Base-by-base conservation (phyloP, 345 rosid genomes). In the Salix dunnii region DNA sequence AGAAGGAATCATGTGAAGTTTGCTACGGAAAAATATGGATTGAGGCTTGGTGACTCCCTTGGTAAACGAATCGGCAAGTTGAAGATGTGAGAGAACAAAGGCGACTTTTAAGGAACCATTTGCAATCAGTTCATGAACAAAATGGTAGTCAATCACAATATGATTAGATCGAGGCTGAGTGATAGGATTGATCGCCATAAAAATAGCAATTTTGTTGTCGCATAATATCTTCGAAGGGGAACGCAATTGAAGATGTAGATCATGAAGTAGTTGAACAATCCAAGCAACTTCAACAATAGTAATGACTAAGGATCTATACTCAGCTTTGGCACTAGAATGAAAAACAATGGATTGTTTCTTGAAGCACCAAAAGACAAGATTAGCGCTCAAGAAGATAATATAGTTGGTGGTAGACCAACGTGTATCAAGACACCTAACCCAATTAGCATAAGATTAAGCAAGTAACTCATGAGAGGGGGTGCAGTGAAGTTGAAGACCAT, bases 401-500 rank as follows among this genome's bases (percentile, higher is more conserved):
- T 68, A 16, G 25, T 17, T 4, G 18, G 1, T 20, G 17, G 71
- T 68, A 0, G 51, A 68, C 3, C 28, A 0, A 1, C 16, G 7
- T 35, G 35, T 48, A 35, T 18, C 27, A 7, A 1, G 14, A 36
- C 13, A 2, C 6, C 17, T 16, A 5, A 14, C 28, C 49, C 20
- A 68, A 1, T 68, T 17, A 18, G 2, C 51, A 68, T 68, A 30
- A 14, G 20, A 0, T 6, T 18, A 68, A 5, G 21, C 49, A 58
- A 7, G 8, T 0, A 58, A 20, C 0, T 8, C 8, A 58, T 0
- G 2, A 0, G 21, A 16, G 0, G 6, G 2, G 8, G 5, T 7
- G 23, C 2, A 3, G 0, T 25, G 23, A n/a, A 58, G 63, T 18
- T 58, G 63, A 20, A 21, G 21, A 20, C 63, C 62, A 12, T 12